Percentiles rank a stretch among this genome's conserved stretches.
These are phyloP conservation scores for Brachypodium distachyon DNA, from an alignment of 202 grass and related monocot species.

Conservation along the genomic window DNA sequence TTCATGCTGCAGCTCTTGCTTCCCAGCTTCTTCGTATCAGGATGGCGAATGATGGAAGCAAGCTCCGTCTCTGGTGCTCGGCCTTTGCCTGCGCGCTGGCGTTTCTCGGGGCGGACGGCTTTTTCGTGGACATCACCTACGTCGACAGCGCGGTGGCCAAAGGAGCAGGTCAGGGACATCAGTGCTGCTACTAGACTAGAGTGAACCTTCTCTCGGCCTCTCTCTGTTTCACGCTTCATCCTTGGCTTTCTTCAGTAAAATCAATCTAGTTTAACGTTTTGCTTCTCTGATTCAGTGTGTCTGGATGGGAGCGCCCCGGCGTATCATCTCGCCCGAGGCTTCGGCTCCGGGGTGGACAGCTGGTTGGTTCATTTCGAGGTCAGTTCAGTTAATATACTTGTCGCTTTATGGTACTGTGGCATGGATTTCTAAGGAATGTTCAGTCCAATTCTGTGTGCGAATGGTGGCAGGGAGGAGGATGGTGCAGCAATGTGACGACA, in stretches of 20 bases:
- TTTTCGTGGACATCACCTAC: slow-evolving; percentile 50
- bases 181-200: too few species aligned
- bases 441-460: background rate
- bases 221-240: background rate
- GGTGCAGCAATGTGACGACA: slow-evolving; percentile 60
- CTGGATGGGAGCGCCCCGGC: slow-evolving; percentile 69
- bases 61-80: background rate
- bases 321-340: slow-evolving; percentile 55
- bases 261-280: background rate
- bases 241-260: background rate
- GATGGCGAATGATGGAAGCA: slow-evolving; percentile 6
- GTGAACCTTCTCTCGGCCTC: background rate
- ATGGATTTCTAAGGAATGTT: background rate
- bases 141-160: slow-evolving; percentile 42
- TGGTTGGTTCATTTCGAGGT: slow-evolving; percentile 80
- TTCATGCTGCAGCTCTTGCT: too few species aligned
- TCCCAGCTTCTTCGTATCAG: background rate
- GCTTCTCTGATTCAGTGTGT: slow-evolving; percentile 32
- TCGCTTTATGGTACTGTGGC: background rate
- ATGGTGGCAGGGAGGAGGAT: slow-evolving; percentile 58
- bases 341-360: slow-evolving; percentile 49
- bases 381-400: background rate
- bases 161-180: slow-evolving; percentile 48
- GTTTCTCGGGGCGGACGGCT: slow-evolving; percentile 3
- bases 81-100: slow-evolving; percentile 19